These are phyloP conservation scores for Leptomonas pyrrhocoris DNA, from an alignment of 208 protist genomes.

Conservation along the genomic window DNA sequence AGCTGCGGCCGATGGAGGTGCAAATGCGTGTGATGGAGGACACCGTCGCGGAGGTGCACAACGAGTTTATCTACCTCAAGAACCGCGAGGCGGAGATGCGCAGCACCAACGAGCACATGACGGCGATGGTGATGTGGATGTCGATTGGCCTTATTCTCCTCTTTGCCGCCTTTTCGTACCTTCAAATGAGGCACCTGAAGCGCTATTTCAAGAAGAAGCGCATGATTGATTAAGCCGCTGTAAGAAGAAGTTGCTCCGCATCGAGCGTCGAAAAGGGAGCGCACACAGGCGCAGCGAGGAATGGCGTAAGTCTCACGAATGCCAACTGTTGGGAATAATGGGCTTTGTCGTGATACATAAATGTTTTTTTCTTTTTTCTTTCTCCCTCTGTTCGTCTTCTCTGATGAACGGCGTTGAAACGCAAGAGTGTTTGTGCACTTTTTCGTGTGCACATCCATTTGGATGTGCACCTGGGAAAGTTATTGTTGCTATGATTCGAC, in stretches of 20 bases:
- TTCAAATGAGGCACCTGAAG: conserved; percentile 81
- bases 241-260: neutral
- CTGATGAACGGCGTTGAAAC: no score
- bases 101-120: conserved; percentile 87
- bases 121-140: conserved; percentile 64
- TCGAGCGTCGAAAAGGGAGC: neutral
- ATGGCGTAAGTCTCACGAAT: no score
- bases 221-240: conserved; percentile 79
- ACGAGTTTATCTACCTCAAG: conserved; percentile 88
- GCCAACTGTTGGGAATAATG: no score
- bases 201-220: conserved; percentile 89
- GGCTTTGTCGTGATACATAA: no score
- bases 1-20: conserved; percentile 91
- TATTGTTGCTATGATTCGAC: no score
- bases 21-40: conserved; percentile 90
- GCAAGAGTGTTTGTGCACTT: no score
- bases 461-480: no score
- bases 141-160: conserved; percentile 63
- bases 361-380: no score
- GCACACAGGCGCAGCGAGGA: conserved; percentile 14
- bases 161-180: conserved; percentile 73
- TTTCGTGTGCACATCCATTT: no score
- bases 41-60: conserved; percentile 76
- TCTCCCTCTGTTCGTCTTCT: no score
- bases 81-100: conserved; percentile 88